Percentiles rank a stretch among this genome's conserved stretches.
phyloP scores from a whole-genome alignment of 768 basidiomycete species.

The Steccherinum ochraceum region DNA sequence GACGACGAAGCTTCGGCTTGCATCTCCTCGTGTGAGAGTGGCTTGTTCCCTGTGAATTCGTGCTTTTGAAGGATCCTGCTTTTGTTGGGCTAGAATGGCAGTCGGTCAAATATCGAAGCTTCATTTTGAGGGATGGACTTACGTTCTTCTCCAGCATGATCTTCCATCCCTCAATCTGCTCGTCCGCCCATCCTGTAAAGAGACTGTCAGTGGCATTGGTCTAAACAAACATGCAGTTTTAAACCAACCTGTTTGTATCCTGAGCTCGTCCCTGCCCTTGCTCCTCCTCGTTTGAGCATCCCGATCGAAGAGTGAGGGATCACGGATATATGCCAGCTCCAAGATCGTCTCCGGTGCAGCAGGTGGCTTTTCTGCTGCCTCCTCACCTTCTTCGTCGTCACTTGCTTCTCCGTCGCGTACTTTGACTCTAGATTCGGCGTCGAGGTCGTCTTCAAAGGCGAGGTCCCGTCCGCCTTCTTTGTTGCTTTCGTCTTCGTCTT shows the following conservation, averaged over 20 bases:
- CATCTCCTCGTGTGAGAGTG: not conserved
- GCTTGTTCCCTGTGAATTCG: constrained; percentile 64
- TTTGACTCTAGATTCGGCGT: constrained; percentile 39
- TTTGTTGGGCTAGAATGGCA: constrained; percentile 70
- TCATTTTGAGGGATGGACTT: constrained; percentile 23
- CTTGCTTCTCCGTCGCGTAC: constrained; percentile 59
- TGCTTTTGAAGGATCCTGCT: constrained; percentile 71
- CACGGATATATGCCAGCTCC: constrained; percentile 70
- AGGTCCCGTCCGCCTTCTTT: constrained; percentile 19
- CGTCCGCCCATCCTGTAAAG: constrained; percentile 60
- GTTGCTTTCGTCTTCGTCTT: constrained; percentile 21
- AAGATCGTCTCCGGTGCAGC: constrained; percentile 52
- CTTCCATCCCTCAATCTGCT: constrained; percentile 89
- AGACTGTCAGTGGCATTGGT: constrained; percentile 1
- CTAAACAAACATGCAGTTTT: too few relatives aligned
- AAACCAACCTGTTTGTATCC: constrained; percentile 58
- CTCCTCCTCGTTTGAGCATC: constrained; percentile 68
- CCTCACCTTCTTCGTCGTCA: constrained; percentile 30
- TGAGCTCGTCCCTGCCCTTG: constrained; percentile 60
- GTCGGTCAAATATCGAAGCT: too few relatives aligned
- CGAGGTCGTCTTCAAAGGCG: constrained; percentile 51
- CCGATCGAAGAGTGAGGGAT: constrained; percentile 71
- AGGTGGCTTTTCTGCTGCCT: constrained; percentile 28
- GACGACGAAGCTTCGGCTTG: constrained; percentile 2
- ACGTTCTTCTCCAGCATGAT: constrained; percentile 89